Evolutionary conservation across 495 filamentous ascomycete genomes (phyloP).

Genomic region (Tuber aestivum): DNA sequence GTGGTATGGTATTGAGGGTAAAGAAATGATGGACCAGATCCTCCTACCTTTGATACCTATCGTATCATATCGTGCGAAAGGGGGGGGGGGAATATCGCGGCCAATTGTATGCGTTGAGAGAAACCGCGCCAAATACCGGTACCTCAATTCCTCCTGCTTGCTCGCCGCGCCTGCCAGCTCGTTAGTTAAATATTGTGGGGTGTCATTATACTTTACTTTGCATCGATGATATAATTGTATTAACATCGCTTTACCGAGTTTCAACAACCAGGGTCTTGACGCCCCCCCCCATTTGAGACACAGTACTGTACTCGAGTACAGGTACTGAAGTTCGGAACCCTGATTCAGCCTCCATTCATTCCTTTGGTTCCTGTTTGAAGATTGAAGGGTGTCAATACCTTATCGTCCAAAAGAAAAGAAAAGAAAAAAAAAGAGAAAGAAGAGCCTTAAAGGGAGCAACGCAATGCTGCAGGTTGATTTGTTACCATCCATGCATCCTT

Average conservation of each 20-base stretch:
- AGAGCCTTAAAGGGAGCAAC: background rate
- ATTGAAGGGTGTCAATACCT: background rate
- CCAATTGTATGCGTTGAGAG: background rate
- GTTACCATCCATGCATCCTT: background rate
- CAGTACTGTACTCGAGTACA: background rate
- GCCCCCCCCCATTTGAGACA: background rate
- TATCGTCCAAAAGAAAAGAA: background rate
- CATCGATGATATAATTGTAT: background rate
- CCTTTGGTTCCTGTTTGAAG: background rate
- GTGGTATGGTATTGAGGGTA: background rate
- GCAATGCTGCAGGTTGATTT: constrained; percentile 8
- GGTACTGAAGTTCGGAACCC: background rate
- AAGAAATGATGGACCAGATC: background rate
- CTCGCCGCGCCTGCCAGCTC: background rate
- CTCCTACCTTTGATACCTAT: background rate
- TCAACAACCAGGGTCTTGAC: background rate
- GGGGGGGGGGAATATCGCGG: background rate
- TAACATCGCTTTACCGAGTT: background rate
- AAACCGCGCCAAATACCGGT: background rate
- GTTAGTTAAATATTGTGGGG: background rate
- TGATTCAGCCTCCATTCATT: constrained; percentile 3
- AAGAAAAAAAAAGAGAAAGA: too few relatives aligned
- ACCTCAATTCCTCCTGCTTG: background rate
- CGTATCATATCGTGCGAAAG: background rate
- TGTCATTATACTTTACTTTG: background rate